A percentile compares a stretch with the other conserved stretches of the same genome.
Evolutionary conservation across 441 rosid genomes (phyloP).

Genomic region (Metrosideros polymorpha): DNA sequence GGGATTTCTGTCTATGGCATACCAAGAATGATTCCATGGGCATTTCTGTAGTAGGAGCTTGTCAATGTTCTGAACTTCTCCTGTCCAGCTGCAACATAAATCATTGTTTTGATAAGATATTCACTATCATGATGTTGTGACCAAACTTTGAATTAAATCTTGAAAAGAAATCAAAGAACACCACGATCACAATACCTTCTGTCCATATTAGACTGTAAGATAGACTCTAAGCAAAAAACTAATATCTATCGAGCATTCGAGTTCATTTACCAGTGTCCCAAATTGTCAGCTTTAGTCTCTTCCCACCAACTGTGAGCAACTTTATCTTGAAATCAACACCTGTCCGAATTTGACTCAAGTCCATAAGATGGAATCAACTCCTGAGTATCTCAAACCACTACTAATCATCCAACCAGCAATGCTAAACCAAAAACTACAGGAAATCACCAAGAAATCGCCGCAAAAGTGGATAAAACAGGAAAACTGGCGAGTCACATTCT

Average conservation of each 20-base stretch:
- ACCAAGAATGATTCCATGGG: constrained; percentile 91
- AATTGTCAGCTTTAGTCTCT: constrained; percentile 81
- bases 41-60: constrained; percentile 87
- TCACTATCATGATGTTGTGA: neutral
- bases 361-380: neutral
- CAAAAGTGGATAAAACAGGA: neutral
- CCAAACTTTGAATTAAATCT: neutral
- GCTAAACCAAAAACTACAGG: neutral
- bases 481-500: neutral
- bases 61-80: constrained; percentile 88
- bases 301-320: constrained; percentile 67
- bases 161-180: neutral
- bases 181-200: neutral
- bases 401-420: neutral
- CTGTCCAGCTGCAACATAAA: constrained; percentile 76
- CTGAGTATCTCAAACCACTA: neutral
- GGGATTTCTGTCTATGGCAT: constrained; percentile 3
- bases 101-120: constrained; percentile 2
- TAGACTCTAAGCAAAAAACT: neutral
- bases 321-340: constrained; percentile 98
- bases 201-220: neutral
- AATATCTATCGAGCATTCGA: neutral
- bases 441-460: neutral
- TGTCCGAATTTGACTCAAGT: constrained; percentile 10
- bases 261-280: constrained; percentile 83